Base-by-base conservation (phyloP, 352 stramenopile genomes). In the Globisporangium echinulatum region DNA sequence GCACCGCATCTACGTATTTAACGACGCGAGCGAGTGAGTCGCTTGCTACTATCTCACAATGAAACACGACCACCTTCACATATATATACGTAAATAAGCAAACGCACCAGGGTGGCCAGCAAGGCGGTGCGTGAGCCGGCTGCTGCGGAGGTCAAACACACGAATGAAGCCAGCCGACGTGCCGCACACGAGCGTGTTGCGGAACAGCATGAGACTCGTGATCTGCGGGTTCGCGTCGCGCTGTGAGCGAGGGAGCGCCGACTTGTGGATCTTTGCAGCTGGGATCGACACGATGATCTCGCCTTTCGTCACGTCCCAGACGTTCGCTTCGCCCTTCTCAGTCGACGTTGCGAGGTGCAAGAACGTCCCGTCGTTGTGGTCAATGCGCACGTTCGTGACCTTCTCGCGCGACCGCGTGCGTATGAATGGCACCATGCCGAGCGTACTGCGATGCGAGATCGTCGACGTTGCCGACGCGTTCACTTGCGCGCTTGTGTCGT, bases 161-260 rank as follows among this genome's bases (percentile, higher is more conserved):
- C 86, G 82, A 49, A 96, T 93, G 59, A 96, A 85, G 15, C 86
- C 86, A 42, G 71, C 86, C 11, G 86, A 94, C n/a, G 86, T 96
- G 19, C 86, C 86, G 61, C 82, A 92, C 19, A 96, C 82, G 5
- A 96, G 64, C 7, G 84, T 96, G 66, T 92, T 94, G 39, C 86
- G 84, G 56, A 93, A 83, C 39, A 96, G 59, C 84, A 96, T 96
- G 11, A 96, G 58, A 39, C 81, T 94, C n/a, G 82, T 92, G 44
- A 96, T 90, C 65, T 94, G 84, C 7, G 84, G 83, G 17, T 66
- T 77, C 19, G 72, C 46, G 49, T 90, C 80, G 51, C 82, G 70
- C 43, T 87, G 72, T 3, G 80, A 81, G 15, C 86, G 78, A 13
- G 77, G 81, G 25, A 96, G 60, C 49, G 85, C 80, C 7, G 86